A percentile compares a stretch with the other conserved stretches of the same genome.
phyloP scores from a whole-genome alignment of 2,329 filamentous ascomycete species.

The Aspergillus awamori region DNA sequence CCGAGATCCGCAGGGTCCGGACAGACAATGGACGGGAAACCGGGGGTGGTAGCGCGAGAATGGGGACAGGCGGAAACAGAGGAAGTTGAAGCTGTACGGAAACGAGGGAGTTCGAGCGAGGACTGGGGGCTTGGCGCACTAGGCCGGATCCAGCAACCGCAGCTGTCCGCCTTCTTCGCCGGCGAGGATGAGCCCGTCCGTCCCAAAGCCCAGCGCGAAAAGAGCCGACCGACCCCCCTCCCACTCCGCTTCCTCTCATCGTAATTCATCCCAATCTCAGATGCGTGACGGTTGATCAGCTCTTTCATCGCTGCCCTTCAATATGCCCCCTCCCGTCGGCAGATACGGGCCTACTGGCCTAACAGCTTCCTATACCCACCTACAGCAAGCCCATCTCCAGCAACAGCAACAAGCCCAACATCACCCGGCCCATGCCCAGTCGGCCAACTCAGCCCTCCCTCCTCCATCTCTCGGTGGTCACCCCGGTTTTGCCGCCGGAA shows the following conservation, averaged over 20 bases:
- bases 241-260: conserved; percentile 17
- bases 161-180: conserved; percentile 32
- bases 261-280: conserved; percentile 17
- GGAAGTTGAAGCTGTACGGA: conserved; percentile 27
- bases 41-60: conserved; percentile 2
- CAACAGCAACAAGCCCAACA: conserved; percentile 49
- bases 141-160: conserved; percentile 32
- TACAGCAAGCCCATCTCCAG: conserved; percentile 54
- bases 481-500: conserved; percentile 66
- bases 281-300: conserved; percentile 20
- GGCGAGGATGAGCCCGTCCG: conserved; percentile 1
- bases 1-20: conserved; percentile 18
- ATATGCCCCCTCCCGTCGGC: conserved; percentile 62
- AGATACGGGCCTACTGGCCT: conserved; percentile 62
- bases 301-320: conserved; percentile 19
- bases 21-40: conserved; percentile 17
- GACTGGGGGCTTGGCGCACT: conserved; percentile 35
- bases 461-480: conserved; percentile 66
- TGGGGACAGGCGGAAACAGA: conserved; percentile 11
- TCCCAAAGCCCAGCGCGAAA: conserved; percentile 27
- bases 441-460: conserved; percentile 52
- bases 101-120: conserved; percentile 11
- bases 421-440: conserved; percentile 47
- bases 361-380: conserved; percentile 62
- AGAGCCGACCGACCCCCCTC: conserved; percentile 8